phyloP scores from a whole-genome alignment of 75 land plant genomes.

The Selaginella tamariscina region DNA sequence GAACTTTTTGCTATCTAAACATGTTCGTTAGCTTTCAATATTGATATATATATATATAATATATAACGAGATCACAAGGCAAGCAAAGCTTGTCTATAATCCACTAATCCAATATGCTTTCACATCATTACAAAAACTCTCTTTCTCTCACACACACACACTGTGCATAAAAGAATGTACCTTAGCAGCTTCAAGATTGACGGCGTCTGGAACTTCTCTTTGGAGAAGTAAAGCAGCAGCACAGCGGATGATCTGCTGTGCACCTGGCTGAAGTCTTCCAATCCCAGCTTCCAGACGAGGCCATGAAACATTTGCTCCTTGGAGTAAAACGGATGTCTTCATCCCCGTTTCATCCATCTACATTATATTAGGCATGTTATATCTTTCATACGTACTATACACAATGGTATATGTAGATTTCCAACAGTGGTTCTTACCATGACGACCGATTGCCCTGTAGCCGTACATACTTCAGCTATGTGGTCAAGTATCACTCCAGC shows the following conservation, averaged over 20 bases:
- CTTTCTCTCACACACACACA: no score
- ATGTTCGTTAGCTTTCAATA: no score
- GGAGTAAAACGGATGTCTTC: background rate
- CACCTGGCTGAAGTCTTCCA: slow-evolving; percentile 14
- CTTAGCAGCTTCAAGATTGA: background rate
- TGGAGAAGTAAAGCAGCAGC: background rate
- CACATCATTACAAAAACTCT: background rate
- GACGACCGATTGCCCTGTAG: background rate
- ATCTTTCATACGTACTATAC: no score
- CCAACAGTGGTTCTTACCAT: background rate
- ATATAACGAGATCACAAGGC: no score
- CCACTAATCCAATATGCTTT: background rate
- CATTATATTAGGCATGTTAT: no score
- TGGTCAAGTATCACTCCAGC: background rate
- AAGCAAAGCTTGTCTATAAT: background rate
- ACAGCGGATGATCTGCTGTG: background rate
- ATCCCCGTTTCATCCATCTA: no score
- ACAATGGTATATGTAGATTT: no score
- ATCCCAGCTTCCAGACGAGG: slow-evolving; percentile 23
- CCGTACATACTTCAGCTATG: background rate
- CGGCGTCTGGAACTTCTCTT: background rate
- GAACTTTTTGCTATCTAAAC: background rate
- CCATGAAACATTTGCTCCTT: background rate
- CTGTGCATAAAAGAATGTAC: no score
- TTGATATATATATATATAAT: no score